phyloP scores from a whole-genome alignment of 163 green algal species.

The Chlorella variabilis region DNA sequence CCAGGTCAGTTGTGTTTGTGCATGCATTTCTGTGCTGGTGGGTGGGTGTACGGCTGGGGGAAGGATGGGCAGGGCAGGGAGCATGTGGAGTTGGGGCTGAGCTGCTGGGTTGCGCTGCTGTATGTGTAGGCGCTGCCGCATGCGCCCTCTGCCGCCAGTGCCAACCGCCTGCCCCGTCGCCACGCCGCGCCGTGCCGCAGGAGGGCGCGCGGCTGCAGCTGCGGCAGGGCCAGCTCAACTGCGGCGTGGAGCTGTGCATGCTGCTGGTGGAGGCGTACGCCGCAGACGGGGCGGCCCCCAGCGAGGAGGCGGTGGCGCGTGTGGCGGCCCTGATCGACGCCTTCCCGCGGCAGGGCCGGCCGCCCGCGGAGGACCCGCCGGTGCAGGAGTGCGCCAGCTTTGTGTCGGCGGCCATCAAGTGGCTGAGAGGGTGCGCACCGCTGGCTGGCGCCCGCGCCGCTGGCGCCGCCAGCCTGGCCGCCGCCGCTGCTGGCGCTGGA shows the following conservation, averaged over 20 bases:
- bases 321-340: constrained; percentile 13
- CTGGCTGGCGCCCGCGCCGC: too few species aligned
- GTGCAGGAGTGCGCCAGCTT: constrained; percentile 28
- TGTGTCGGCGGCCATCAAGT: constrained; percentile 30
- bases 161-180: not conserved
- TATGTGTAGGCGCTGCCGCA: too few species aligned
- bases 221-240: constrained; percentile 38
- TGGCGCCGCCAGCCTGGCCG: not conserved
- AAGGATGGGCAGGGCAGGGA: too few species aligned
- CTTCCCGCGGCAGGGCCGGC: constrained; percentile 12
- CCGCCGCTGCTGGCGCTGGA: not conserved
- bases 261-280: constrained; percentile 49
- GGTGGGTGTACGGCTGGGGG: too few species aligned
- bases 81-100: too few species aligned
- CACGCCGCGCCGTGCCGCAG: too few species aligned
- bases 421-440: constrained; percentile 37
- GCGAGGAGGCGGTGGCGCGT: constrained; percentile 1
- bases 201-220: constrained; percentile 41
- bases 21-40: too few species aligned
- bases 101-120: too few species aligned
- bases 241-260: constrained; percentile 44
- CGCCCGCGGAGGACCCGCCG: constrained; percentile 13
- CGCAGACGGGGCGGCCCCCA: constrained; percentile 6
- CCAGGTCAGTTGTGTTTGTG: constrained; percentile 26
- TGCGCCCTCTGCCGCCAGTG: too few species aligned